Evolutionary conservation across 805 yeast genomes (phyloP).

Genomic region (Pichia membranifaciens): DNA sequence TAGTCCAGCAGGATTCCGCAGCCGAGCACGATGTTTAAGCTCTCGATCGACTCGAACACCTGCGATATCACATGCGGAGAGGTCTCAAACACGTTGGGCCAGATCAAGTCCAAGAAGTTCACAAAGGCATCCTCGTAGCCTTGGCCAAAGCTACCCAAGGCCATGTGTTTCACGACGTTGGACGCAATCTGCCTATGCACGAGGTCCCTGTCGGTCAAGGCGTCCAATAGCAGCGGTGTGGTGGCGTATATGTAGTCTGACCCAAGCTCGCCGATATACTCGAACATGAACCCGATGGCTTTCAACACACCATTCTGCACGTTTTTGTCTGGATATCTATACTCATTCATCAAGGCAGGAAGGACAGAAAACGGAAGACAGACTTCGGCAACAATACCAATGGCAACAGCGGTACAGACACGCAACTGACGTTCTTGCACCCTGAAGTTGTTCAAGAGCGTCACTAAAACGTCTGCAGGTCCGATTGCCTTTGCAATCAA

Average conservation of each 20-base stretch:
- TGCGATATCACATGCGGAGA: constrained; percentile 92
- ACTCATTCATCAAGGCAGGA: constrained; percentile 95
- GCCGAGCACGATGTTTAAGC: constrained; percentile 67
- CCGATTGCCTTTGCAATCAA: constrained; percentile 88
- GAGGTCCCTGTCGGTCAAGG: constrained; percentile 80
- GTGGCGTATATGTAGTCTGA: constrained; percentile 78
- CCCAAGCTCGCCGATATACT: constrained; percentile 77
- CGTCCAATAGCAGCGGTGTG: constrained; percentile 78
- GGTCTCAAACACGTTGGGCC: constrained; percentile 90
- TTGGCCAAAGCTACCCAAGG: constrained; percentile 68
- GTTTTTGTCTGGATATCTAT: constrained; percentile 82
- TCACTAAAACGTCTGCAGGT: constrained; percentile 87
- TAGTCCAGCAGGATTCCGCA: constrained; percentile 70
- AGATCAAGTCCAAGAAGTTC: constrained; percentile 70
- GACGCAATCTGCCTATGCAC: constrained; percentile 97
- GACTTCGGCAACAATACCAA: constrained; percentile 90
- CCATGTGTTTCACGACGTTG: constrained; percentile 74
- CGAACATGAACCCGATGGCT: constrained; percentile 85
- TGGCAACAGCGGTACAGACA: constrained; percentile 96
- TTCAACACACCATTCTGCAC: constrained; percentile 95
- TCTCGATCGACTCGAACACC: constrained; percentile 73
- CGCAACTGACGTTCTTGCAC: constrained; percentile 95
- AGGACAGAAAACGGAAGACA: constrained; percentile 90
- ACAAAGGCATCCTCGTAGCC: constrained; percentile 79
- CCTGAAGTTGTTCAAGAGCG: constrained; percentile 73